Percentiles rank a stretch among this genome's conserved stretches.
These are phyloP conservation scores for Sporothrix phasma DNA, from an alignment of 2,329 filamentous ascomycete species.

Conservation along the genomic window DNA sequence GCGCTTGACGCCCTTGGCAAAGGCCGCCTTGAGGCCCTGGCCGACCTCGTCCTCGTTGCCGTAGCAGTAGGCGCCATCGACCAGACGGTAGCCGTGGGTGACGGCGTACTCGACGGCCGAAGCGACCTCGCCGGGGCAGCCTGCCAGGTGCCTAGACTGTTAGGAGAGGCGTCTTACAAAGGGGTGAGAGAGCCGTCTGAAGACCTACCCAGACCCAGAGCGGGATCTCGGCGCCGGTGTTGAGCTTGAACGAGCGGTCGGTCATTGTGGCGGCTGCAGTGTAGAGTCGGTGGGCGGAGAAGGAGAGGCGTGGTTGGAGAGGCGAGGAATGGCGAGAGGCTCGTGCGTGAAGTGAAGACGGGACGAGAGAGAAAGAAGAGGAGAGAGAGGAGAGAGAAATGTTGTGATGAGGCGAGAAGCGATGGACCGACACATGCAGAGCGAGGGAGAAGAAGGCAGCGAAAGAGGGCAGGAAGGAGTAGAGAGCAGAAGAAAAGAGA, in stretches of 20 bases:
- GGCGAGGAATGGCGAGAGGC: too few species aligned
- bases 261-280: conserved; percentile 38
- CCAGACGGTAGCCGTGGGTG: conserved; percentile 45
- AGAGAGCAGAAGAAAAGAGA: not conserved
- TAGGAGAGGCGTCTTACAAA: too few species aligned
- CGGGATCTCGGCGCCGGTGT: conserved; percentile 55
- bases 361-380: not conserved
- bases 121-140: conserved; percentile 48
- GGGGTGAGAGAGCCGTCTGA: not conserved
- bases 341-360: too few species aligned
- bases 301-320: not conserved
- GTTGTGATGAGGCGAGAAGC: not conserved
- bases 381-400: not conserved
- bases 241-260: conserved; percentile 50
- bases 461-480: not conserved
- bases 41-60: conserved; percentile 78
- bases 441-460: not conserved
- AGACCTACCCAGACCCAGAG: conserved; percentile 49
- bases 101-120: conserved; percentile 50
- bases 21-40: conserved; percentile 62
- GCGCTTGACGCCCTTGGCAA: conserved; percentile 60
- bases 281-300: not conserved
- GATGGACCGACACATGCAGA: not conserved
- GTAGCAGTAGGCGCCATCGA: conserved; percentile 69
- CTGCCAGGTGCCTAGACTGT: conserved; percentile 51